Base-by-base conservation (phyloP, 106 monocot genomes). In the Apostasia ramifera region DNA sequence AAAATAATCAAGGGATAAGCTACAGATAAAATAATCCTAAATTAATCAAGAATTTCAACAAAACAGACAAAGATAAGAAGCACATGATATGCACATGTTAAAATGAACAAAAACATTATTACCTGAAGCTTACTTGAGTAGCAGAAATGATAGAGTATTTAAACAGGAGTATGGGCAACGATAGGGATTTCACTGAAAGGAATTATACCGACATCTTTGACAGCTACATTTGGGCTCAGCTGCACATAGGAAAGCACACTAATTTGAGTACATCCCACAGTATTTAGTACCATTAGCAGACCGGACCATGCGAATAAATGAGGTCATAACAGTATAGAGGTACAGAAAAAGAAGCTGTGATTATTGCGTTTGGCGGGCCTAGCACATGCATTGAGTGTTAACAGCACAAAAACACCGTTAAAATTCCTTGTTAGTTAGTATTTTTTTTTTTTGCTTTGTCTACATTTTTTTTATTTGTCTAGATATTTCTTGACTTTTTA, bases 151-250 rank as follows among this genome's bases (percentile, higher is more conserved):
- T 26, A 26, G 26, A 26, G 26, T 26, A 26, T 26, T 26, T 26
- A 26, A 26, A 26, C 44, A 62, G 44, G 11, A 44, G 44, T 13
- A 62, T 45, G 42, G 73, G 74, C 74, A 55, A 51, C 52, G 64
- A 74, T n/a, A 66, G 55, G 45, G 73, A 73, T 15, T 26, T 14
- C 50, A 1, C 69, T 47, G 65, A 66, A 55, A 52, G 46, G 44
- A 73, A 41, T 60, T 53, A 13, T 5, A 38, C 60, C 39, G 52
- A 8, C 61, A 61, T 38, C 54, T 66, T 15, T 75, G 74, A 75
- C 55, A 12, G 46, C 40, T 48, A 71, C 55, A 46, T 67, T 76
- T 26, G 44, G 15, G 53, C 47, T 60, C 60, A 60, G 3, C 56
- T 56, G n/a, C 56, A 3, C 56, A 56, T 14, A 6, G 3, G 3